Evolutionary conservation across 495 filamentous ascomycete genomes (phyloP).

Genomic region (Eremomyces bilateralis): DNA sequence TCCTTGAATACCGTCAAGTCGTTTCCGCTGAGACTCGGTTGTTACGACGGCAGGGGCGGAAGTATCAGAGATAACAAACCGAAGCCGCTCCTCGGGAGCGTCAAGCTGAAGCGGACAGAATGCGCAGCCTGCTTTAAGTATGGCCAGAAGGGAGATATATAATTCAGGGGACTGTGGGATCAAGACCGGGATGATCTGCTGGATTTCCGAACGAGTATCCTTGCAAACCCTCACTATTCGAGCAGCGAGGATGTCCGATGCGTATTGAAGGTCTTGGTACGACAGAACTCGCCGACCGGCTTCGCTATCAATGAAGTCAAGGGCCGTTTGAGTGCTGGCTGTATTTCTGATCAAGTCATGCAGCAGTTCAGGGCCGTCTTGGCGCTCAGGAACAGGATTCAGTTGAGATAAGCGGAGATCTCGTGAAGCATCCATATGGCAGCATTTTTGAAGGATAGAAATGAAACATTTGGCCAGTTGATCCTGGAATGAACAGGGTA

Average conservation of each 20-base stretch:
- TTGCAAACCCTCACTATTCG: conserved; percentile 4
- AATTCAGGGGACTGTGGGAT: conserved; percentile 46
- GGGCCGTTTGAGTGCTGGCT: conserved; percentile 18
- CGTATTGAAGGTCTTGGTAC: conserved; percentile 35
- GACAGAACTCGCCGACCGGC: conserved; percentile 25
- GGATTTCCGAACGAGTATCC: conserved; percentile 3
- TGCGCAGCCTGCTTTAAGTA: conserved; percentile 54
- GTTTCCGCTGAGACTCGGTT: conserved; percentile 4
- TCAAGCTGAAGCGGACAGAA: conserved; percentile 63
- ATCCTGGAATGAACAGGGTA: too few species aligned
- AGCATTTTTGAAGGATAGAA: too few species aligned
- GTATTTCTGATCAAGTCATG: conserved; percentile 34
- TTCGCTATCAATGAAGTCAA: conserved; percentile 35
- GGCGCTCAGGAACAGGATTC: conserved; percentile 30
- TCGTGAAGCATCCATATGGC: too few species aligned
- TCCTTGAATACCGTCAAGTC: too few species aligned
- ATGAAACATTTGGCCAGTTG: too few species aligned
- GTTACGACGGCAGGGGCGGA: conserved; percentile 18
- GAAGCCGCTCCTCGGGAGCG: conserved; percentile 45
- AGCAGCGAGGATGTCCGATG: conserved; percentile 29
- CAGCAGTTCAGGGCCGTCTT: conserved; percentile 39
- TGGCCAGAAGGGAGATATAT: conserved; percentile 48
- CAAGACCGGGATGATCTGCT: conserved; percentile 42
- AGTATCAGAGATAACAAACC: conserved; percentile 52
- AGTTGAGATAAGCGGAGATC: too few species aligned